Evolutionary conservation across 2,329 filamentous ascomycete species (phyloP).

Genomic region (Fulvia fulva): DNA sequence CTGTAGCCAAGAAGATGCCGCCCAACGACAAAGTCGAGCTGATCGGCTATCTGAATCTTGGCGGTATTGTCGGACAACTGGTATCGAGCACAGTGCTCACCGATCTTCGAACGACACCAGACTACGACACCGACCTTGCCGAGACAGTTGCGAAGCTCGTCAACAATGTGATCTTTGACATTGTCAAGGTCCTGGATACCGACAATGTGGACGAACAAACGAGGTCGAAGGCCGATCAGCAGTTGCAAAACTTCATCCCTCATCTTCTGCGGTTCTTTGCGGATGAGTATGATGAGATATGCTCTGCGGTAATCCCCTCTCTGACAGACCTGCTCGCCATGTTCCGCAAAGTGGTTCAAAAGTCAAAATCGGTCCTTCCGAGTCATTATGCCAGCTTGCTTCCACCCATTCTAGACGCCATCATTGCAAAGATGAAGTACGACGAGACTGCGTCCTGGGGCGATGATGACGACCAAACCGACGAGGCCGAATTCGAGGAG

Average conservation of each 20-base stretch:
- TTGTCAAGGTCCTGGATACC: constrained; percentile 81
- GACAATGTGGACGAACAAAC: constrained; percentile 59
- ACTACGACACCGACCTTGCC: constrained; percentile 92
- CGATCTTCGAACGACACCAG: constrained; percentile 72
- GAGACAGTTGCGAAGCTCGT: constrained; percentile 94
- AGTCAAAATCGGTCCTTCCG: constrained; percentile 59
- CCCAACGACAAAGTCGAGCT: constrained; percentile 88
- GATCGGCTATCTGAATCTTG: constrained; percentile 84
- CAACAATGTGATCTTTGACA: constrained; percentile 81
- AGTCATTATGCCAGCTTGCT: constrained; percentile 76
- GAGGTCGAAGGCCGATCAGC: constrained; percentile 70
- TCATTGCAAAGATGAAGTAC: constrained; percentile 94
- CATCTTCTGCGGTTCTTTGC: constrained; percentile 90
- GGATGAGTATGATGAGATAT: constrained; percentile 97
- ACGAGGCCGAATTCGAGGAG: constrained; percentile 96
- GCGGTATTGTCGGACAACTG: constrained; percentile 79
- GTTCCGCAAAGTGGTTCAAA: constrained; percentile 73
- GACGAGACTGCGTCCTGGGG: constrained; percentile 94
- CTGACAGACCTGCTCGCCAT: constrained; percentile 90
- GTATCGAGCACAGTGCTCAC: constrained; percentile 76
- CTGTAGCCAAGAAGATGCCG: constrained; percentile 97
- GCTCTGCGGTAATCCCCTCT: constrained; percentile 89
- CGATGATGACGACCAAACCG: constrained; percentile 87
- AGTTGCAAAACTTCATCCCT: constrained; percentile 79
- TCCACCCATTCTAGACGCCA: constrained; percentile 81